These are phyloP conservation scores for Solanum commersonii DNA, from an alignment of 257 asterid species.

Conservation along the genomic window DNA sequence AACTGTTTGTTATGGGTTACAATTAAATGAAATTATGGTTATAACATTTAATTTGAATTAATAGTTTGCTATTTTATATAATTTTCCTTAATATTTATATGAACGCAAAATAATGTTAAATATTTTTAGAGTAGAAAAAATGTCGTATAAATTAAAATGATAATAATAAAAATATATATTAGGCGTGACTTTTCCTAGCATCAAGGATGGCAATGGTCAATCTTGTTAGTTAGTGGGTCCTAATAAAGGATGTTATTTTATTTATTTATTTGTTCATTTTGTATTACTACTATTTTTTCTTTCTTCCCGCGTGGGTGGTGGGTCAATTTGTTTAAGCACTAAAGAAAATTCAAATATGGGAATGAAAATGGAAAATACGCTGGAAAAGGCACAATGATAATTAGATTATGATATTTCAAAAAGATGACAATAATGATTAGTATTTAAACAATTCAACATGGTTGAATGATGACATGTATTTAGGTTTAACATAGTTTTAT, in stretches of 20 bases:
- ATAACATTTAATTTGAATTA: no score
- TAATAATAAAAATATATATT: no score
- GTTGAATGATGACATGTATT: neutral
- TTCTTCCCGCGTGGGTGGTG: neutral
- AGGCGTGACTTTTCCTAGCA: neutral
- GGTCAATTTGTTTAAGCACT: neutral
- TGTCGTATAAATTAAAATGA: neutral
- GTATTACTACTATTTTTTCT: neutral
- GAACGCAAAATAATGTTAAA: neutral
- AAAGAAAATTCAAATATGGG: neutral
- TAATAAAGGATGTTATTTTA: no score
- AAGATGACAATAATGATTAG: neutral
- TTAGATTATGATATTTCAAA: neutral
- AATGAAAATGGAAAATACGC: neutral
- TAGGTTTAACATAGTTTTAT: no score
- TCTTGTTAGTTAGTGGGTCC: neutral
- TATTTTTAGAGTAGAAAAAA: no score
- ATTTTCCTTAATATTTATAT: no score
- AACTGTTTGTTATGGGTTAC: no score
- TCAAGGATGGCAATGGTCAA: neutral
- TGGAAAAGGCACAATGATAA: neutral
- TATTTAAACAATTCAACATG: neutral
- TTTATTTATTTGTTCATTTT: neutral
- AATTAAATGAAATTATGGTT: no score
- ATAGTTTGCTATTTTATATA: no score